Conservation (phyloP, 495 filamentous ascomycete genomes). For the Melanomma pulvis-pyrius region DNA sequence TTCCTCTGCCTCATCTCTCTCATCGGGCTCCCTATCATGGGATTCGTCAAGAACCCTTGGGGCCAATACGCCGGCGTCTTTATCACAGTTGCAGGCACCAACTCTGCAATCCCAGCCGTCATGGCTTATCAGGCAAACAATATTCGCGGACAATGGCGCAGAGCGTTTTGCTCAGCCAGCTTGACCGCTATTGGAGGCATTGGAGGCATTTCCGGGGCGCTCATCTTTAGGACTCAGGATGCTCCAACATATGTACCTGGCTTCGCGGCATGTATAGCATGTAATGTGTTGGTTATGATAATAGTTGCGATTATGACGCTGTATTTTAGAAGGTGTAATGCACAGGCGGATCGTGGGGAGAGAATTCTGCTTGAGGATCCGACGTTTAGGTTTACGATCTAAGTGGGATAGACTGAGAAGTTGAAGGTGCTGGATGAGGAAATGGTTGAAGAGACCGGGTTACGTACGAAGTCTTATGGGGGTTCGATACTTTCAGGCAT, state of each 20-base stretch:
- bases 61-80: conserved; percentile 68
- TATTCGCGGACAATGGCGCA: conserved; percentile 67
- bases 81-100: conserved; percentile 60
- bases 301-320: conserved; percentile 34
- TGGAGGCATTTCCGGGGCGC: conserved; percentile 61
- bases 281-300: conserved; percentile 50
- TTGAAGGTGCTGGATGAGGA: no score
- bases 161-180: conserved; percentile 61
- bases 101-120: conserved; percentile 61
- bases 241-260: conserved; percentile 61
- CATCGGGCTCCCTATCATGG: conserved; percentile 56
- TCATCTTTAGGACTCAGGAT: conserved; percentile 62
- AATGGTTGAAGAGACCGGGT: no score
- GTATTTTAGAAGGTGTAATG: conserved; percentile 46
- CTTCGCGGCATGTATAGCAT: conserved; percentile 52
- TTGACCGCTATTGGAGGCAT: conserved; percentile 60
- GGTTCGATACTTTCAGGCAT: no score
- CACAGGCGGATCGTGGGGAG: conserved; percentile 47
- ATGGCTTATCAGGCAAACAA: conserved; percentile 71
- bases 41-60: conserved; percentile 53
- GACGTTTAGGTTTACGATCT: conserved; percentile 6
- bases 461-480: no score
- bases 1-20: conserved; percentile 55
- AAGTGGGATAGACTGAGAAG: no score
- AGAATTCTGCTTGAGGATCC: conserved; percentile 20